Evolutionary conservation across 208 protist species (phyloP).

Genomic region (Jaenimonas drosophilae): DNA sequence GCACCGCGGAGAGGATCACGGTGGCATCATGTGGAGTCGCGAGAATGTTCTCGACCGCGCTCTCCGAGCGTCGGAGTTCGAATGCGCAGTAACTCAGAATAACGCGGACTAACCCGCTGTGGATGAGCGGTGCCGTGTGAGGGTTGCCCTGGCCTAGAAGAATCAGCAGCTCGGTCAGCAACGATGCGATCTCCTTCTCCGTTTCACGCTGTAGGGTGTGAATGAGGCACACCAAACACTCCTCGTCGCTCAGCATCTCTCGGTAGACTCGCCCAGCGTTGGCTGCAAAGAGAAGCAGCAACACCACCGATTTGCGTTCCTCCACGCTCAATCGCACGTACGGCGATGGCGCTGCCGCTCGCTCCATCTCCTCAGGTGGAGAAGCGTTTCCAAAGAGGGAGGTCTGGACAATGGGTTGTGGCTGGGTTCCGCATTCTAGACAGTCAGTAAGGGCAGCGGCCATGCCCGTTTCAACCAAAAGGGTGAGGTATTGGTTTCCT

Average conservation of each 20-base stretch:
- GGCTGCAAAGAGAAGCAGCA: slow-evolving; percentile 66
- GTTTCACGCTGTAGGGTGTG: slow-evolving; percentile 41
- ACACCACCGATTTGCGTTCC: slow-evolving; percentile 37
- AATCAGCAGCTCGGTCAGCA: slow-evolving; percentile 51
- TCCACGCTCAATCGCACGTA: slow-evolving; percentile 11
- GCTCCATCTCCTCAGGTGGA: neutral
- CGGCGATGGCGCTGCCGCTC: neutral
- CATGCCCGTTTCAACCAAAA: slow-evolving; percentile 65
- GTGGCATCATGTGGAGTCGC: neutral
- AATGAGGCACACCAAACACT: slow-evolving; percentile 46
- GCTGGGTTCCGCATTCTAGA: slow-evolving; percentile 13
- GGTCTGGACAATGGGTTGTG: too few relatives aligned
- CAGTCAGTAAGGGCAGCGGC: slow-evolving; percentile 52
- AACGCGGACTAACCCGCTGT: slow-evolving; percentile 50
- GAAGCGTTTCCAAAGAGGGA: neutral
- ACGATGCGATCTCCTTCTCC: slow-evolving; percentile 22
- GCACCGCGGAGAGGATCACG: neutral
- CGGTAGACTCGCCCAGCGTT: slow-evolving; percentile 83
- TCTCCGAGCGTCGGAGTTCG: neutral
- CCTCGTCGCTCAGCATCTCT: slow-evolving; percentile 78
- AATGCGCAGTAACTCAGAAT: slow-evolving; percentile 9
- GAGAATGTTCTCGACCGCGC: neutral
- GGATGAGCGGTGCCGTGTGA: slow-evolving; percentile 21
- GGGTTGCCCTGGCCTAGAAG: slow-evolving; percentile 60
- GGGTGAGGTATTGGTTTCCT: slow-evolving; percentile 59